Percentiles rank a stretch among this genome's conserved stretches.
These are phyloP conservation scores for Dissoconium aciculare DNA, from an alignment of 2,329 filamentous ascomycete genomes.

Conservation along the genomic window DNA sequence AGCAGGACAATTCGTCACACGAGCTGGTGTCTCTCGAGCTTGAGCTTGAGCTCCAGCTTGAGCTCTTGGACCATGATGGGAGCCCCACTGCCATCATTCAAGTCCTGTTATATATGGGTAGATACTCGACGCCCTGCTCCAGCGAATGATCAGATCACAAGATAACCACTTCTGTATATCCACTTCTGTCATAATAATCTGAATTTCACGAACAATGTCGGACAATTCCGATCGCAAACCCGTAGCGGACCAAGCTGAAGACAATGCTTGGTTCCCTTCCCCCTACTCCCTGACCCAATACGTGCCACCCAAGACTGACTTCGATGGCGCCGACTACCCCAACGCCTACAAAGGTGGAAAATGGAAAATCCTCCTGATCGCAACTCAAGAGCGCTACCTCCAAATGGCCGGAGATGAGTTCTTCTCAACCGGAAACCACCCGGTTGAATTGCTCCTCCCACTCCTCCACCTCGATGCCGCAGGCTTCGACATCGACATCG, in stretches of 20 bases:
- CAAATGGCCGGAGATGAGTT: conserved; percentile 11
- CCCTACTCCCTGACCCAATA: conserved; percentile 13
- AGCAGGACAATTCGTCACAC: too few species aligned
- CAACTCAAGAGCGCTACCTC: conserved; percentile 13
- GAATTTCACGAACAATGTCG: background rate
- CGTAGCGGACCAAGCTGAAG: conserved; percentile 10
- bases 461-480: conserved; percentile 12
- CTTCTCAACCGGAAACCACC: conserved; percentile 14
- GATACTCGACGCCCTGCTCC: too few species aligned
- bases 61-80: too few species aligned
- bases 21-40: too few species aligned
- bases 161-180: too few species aligned
- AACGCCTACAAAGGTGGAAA: conserved; percentile 12
- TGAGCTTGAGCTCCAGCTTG: too few species aligned
- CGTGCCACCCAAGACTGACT: conserved; percentile 12
- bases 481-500: conserved; percentile 12
- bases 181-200: too few species aligned
- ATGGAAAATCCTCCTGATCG: conserved; percentile 13
- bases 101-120: too few species aligned
- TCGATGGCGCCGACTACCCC: conserved; percentile 12
- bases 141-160: too few species aligned
- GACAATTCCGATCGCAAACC: conserved; percentile 6
- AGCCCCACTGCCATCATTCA: too few species aligned
- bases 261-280: conserved; percentile 12
- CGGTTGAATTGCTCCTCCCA: conserved; percentile 12